These are phyloP conservation scores for Porcisia deanei DNA, from an alignment of 208 protist genomes.

Conservation along the genomic window DNA sequence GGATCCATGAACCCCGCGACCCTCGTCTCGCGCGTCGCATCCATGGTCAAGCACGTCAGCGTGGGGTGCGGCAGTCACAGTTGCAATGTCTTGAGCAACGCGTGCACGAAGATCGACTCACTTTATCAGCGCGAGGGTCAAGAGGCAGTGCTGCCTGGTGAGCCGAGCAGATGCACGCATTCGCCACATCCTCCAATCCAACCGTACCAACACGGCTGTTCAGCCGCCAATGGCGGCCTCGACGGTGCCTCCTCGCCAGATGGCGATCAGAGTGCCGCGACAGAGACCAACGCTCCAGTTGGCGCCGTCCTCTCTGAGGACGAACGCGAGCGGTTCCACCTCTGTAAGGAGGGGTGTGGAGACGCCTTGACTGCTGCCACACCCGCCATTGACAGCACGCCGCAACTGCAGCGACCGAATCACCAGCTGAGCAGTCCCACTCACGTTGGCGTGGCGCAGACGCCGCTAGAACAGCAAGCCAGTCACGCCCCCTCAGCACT, in stretches of 20 bases:
- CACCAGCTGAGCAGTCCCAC: background rate
- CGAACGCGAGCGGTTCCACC: background rate
- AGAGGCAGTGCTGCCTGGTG: background rate
- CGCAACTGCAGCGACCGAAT: background rate
- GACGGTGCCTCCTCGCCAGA: background rate
- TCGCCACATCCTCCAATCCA: background rate
- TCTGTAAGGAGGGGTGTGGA: background rate
- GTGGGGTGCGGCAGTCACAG: background rate
- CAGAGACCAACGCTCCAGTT: background rate
- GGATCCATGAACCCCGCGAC: slow-evolving; percentile 20
- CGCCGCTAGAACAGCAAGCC: background rate
- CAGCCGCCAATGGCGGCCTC: background rate
- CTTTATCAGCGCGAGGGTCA: background rate
- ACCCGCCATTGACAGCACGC: background rate
- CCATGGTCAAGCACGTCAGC: slow-evolving; percentile 23
- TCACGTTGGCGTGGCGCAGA: background rate
- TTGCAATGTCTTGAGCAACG: background rate
- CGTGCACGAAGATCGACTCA: background rate
- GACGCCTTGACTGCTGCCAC: background rate
- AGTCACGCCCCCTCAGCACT: background rate
- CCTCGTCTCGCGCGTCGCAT: slow-evolving; percentile 26
- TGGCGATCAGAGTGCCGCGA: background rate
- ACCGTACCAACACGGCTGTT: slow-evolving; percentile 10
- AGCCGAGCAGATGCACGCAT: background rate
- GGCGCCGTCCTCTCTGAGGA: background rate